Conservation (phyloP, 2,329 filamentous ascomycete species). For the Botrytis aclada region DNA sequence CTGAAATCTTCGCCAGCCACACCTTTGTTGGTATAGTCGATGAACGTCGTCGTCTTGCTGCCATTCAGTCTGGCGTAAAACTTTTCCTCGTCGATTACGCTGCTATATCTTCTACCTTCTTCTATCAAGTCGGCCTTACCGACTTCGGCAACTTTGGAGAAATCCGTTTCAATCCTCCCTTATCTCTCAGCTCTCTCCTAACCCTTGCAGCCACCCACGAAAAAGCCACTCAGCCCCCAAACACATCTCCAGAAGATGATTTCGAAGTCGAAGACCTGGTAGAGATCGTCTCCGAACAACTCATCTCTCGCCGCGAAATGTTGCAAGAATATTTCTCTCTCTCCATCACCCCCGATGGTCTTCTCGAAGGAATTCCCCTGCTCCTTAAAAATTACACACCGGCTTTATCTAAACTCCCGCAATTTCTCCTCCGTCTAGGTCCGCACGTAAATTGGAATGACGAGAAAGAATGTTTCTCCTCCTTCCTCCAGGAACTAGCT, state of each 20-base stretch:
- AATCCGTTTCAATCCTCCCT: constrained; percentile 74
- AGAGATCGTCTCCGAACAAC: constrained; percentile 60
- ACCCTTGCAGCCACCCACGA: constrained; percentile 71
- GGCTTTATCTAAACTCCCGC: constrained; percentile 78
- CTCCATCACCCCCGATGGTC: constrained; percentile 73
- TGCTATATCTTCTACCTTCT: constrained; percentile 79
- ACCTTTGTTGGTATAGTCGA: constrained; percentile 95
- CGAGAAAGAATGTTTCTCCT: constrained; percentile 82
- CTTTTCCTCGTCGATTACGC: constrained; percentile 93
- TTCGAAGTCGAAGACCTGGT: constrained; percentile 67
- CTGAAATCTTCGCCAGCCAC: constrained; percentile 80
- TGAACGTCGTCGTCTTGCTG: constrained; percentile 78
- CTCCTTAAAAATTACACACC: constrained; percentile 88
- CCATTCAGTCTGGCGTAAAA: constrained; percentile 89
- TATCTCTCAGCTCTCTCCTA: constrained; percentile 69
- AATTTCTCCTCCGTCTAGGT: constrained; percentile 82
- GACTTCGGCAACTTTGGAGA: constrained; percentile 93
- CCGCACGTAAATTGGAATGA: constrained; percentile 83
- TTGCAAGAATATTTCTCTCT: constrained; percentile 89
- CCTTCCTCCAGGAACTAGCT: constrained; percentile 81
- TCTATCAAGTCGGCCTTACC: constrained; percentile 91
- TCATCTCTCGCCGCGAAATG: constrained; percentile 79
- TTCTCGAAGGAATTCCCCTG: constrained; percentile 76
- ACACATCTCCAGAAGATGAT: constrained; percentile 43
- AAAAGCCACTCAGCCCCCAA: constrained; percentile 44